Evolutionary conservation across 768 basidiomycete species (phyloP).

Genomic region (Solioccasus polychromus): DNA sequence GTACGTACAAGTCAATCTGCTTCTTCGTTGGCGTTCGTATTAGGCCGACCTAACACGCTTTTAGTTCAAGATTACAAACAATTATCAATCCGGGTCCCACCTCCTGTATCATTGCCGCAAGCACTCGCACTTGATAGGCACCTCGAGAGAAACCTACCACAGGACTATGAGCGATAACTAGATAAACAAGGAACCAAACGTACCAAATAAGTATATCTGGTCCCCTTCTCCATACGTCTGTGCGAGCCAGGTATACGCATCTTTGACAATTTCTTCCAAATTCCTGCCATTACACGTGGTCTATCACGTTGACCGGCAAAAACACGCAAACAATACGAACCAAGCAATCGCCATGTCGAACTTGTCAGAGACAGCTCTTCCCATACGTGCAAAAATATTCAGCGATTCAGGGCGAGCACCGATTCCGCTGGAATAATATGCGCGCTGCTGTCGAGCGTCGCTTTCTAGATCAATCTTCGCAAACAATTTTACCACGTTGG

Average conservation of each 20-base stretch:
- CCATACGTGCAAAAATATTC: conserved; percentile 15
- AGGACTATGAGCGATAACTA: not conserved
- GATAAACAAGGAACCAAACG: not conserved
- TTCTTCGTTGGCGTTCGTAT: conserved; percentile 29
- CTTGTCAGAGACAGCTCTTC: conserved; percentile 7
- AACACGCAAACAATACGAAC: too few species aligned
- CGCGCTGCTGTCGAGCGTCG: conserved; percentile 16
- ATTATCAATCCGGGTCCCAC: conserved; percentile 9
- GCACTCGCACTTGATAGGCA: conserved; percentile 39
- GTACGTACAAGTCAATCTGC: conserved; percentile 30
- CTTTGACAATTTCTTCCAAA: not conserved
- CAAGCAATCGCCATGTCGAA: too few species aligned
- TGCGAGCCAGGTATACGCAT: conserved; percentile 33
- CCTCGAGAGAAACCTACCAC: conserved; percentile 41
- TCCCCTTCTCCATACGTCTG: conserved; percentile 31
- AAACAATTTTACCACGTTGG: too few species aligned
- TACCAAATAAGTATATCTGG: conserved; percentile 36
- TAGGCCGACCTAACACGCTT: conserved; percentile 30
- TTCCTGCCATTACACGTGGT: too few species aligned
- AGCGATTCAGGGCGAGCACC: conserved; percentile 27
- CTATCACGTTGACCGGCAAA: too few species aligned
- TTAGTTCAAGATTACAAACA: not conserved
- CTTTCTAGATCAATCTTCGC: conserved; percentile 14
- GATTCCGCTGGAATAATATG: conserved; percentile 36
- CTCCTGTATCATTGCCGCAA: conserved; percentile 42